phyloP scores from a whole-genome alignment of 495 filamentous ascomycete genomes.

The Umbilicaria muhlenbergii region DNA sequence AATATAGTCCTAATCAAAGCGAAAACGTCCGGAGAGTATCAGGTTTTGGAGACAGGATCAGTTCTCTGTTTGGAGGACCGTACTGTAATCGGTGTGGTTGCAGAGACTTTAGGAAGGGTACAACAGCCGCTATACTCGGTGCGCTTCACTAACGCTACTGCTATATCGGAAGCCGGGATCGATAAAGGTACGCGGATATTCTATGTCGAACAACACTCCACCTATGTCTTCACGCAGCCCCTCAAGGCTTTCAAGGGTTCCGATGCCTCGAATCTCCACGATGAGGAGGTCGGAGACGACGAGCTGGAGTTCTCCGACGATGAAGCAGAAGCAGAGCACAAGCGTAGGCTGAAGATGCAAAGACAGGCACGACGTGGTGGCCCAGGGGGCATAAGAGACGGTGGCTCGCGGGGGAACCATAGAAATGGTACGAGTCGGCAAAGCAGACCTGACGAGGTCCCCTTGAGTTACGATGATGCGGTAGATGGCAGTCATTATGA shows the following conservation, averaged over 20 bases:
- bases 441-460: background rate
- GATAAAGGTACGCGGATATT: conserved; percentile 48
- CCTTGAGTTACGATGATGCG: conserved; percentile 7
- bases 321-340: conserved; percentile 77
- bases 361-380: conserved; percentile 33
- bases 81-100: conserved; percentile 57
- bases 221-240: conserved; percentile 68
- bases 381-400: conserved; percentile 16
- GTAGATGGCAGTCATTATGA: conserved; percentile 22
- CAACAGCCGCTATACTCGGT: conserved; percentile 71
- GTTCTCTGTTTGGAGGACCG: conserved; percentile 68
- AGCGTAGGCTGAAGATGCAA: conserved; percentile 45
- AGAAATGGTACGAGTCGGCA: background rate
- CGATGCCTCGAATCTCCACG: conserved; percentile 85
- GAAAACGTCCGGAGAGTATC: conserved; percentile 59
- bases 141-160: conserved; percentile 45
- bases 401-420: conserved; percentile 14
- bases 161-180: conserved; percentile 51
- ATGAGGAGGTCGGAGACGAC: conserved; percentile 75
- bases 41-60: conserved; percentile 69
- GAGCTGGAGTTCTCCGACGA: conserved; percentile 94
- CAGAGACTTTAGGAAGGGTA: conserved; percentile 70
- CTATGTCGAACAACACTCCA: conserved; percentile 60
- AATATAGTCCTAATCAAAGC: conserved; percentile 66
- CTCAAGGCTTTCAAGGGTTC: conserved; percentile 65